Evolutionary conservation across 208 protist genomes (phyloP).

Genomic region (Acanthamoeba triangularis): DNA sequence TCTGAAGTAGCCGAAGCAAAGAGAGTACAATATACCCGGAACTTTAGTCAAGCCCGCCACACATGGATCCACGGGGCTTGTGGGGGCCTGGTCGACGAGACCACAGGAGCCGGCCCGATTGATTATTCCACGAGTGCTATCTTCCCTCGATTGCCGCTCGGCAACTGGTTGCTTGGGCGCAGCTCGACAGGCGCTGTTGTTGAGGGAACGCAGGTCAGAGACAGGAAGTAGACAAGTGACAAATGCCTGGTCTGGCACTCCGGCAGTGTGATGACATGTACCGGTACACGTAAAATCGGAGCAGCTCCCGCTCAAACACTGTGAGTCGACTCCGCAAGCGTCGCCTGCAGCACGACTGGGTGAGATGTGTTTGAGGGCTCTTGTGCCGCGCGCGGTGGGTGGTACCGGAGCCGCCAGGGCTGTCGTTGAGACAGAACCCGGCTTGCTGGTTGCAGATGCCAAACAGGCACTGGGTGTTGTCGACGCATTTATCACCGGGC

Average conservation of each 20-base stretch:
- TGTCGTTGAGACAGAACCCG: background rate
- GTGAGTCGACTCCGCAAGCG: background rate
- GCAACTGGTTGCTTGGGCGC: no score
- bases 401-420: background rate
- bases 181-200: no score
- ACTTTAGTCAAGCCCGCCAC: no score
- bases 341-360: background rate
- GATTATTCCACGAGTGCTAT: no score
- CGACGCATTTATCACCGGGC: background rate
- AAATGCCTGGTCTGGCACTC: no score
- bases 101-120: no score
- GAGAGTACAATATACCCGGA: no score
- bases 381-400: background rate
- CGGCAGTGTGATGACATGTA: background rate
- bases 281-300: background rate
- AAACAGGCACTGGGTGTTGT: background rate
- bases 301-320: slow-evolving; percentile 41
- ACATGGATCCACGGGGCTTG: no score
- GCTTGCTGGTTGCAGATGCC: background rate
- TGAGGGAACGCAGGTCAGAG: no score
- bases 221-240: no score
- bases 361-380: background rate
- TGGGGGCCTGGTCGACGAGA: no score
- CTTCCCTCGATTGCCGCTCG: no score
- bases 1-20: background rate